phyloP scores from a whole-genome alignment of 2,329 filamentous ascomycete genomes.

The Raffaelea arxii region DNA sequence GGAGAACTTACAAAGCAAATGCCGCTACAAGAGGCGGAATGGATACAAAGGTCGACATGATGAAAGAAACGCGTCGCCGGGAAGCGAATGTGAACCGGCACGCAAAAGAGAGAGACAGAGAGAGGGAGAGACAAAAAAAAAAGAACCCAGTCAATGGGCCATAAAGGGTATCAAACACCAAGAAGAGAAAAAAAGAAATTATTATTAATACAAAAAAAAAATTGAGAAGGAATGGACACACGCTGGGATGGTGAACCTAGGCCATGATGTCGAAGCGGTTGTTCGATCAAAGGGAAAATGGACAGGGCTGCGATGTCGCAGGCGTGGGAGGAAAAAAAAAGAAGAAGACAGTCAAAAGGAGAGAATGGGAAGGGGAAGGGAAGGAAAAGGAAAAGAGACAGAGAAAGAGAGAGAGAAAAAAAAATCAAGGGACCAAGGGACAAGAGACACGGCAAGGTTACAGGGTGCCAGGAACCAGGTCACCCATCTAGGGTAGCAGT shows the following conservation, averaged over 20 bases:
- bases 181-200: not conserved
- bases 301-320: no score
- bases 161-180: slow-evolving; percentile 10
- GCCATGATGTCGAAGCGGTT: no score
- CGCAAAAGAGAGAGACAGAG: no score
- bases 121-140: no score
- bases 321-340: no score
- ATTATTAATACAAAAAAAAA: slow-evolving; percentile 12
- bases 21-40: slow-evolving; percentile 41
- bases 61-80: slow-evolving; percentile 19
- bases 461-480: not conserved
- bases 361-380: no score
- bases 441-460: not conserved
- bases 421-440: not conserved
- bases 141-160: slow-evolving; percentile 39
- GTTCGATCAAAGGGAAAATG: no score
- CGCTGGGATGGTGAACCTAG: no score
- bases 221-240: not conserved
- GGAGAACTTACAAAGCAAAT: slow-evolving; percentile 41
- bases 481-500: no score
- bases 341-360: no score
- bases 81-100: slow-evolving; percentile 15
- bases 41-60: slow-evolving; percentile 35
- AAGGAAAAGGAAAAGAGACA: slow-evolving; percentile 3
- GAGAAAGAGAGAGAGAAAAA: not conserved